Percentiles rank a stretch among this genome's conserved stretches.
These are phyloP conservation scores for Fennellomyces sp. DNA, from an alignment of 371 early-diverging fungal genomes.

Conservation along the genomic window DNA sequence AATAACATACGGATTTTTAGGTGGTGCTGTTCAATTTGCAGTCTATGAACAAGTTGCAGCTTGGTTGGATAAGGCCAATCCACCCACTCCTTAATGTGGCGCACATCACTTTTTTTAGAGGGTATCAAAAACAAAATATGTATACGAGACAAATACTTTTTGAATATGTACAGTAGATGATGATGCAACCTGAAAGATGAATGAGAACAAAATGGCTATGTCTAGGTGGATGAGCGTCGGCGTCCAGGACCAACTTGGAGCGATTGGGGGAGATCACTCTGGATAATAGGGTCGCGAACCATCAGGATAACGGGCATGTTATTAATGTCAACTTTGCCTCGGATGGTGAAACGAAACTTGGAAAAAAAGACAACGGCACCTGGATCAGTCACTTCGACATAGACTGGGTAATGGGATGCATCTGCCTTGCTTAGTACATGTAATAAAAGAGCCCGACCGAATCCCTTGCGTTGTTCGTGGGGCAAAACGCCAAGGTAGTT, in stretches of 20 bases:
- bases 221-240: conserved; percentile 24
- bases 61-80: conserved; percentile 24
- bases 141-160: not conserved
- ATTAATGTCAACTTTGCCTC: conserved; percentile 17
- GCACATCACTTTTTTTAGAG: too few species aligned
- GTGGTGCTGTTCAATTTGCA: conserved; percentile 54
- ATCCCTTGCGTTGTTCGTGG: conserved; percentile 39
- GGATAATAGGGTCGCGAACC: conserved; percentile 29
- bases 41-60: conserved; percentile 41
- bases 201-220: not conserved
- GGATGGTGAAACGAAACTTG: conserved; percentile 27
- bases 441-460: conserved; percentile 33
- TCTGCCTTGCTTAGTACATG: conserved; percentile 58
- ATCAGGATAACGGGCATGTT: conserved; percentile 22
- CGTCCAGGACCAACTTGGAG: conserved; percentile 37
- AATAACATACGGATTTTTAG: conserved; percentile 14
- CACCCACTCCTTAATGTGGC: not conserved
- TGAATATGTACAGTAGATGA: not conserved
- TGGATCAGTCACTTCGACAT: conserved; percentile 80
- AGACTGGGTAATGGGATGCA: conserved; percentile 88
- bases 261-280: conserved; percentile 18
- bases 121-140: not conserved
- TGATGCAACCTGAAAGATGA: not conserved
- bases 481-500: conserved; percentile 40
- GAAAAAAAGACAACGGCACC: conserved; percentile 75